Conservation (phyloP, 805 yeast species). For the Danielia oregonensis region DNA sequence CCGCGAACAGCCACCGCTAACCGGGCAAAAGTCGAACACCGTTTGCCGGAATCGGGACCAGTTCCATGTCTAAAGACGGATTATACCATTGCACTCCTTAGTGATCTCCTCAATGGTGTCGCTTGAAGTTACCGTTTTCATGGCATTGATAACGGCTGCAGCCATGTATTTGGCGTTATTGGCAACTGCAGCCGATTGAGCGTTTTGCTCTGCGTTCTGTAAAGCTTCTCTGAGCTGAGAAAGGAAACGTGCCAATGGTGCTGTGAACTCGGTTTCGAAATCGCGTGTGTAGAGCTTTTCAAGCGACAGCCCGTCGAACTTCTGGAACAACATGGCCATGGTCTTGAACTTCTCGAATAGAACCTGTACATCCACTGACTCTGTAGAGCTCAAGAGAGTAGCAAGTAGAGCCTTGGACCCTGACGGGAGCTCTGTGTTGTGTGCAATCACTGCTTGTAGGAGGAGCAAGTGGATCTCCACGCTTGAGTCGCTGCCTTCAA, state of each 20-base stretch:
- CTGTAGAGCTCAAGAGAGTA: conserved; percentile 3
- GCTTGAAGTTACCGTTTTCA: background rate
- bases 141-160: conserved; percentile 14
- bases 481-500: conserved; percentile 13
- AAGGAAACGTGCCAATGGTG: conserved; percentile 10
- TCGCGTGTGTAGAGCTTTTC: background rate
- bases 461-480: conserved; percentile 22
- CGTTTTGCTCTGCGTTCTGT: background rate
- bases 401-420: conserved; percentile 6
- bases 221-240: conserved; percentile 8
- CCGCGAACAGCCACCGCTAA: too few relatives aligned
- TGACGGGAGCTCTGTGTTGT: background rate
- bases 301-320: background rate
- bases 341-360: conserved; percentile 13
- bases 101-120: background rate
- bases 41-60: too few relatives aligned
- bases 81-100: too few relatives aligned
- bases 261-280: background rate
- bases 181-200: conserved; percentile 15
- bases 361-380: conserved; percentile 7
- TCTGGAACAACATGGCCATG: conserved; percentile 10
- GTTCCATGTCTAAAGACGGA: too few relatives aligned
- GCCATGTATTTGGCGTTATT: conserved; percentile 34
- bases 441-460: conserved; percentile 16
- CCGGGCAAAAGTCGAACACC: too few relatives aligned